Evolutionary conservation across 768 basidiomycete genomes (phyloP), one percentile per base, ranked within the genome.

Genomic region (Suillus occidentalis): DNA sequence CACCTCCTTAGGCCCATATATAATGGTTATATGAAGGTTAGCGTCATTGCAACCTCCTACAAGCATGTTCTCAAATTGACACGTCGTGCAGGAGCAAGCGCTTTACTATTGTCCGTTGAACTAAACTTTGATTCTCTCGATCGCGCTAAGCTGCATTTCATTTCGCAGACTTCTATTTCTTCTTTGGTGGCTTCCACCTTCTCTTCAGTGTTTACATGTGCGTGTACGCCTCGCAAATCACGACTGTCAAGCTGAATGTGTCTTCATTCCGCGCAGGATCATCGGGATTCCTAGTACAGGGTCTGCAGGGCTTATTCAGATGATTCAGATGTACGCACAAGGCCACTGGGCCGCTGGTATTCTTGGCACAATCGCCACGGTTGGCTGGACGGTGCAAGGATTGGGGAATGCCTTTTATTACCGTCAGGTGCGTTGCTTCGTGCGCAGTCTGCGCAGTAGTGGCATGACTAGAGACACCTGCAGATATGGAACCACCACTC

Each of bases 211-310:
- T 93, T 73, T 99, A 98, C 81, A 94, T 93, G 94, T 92, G 73
- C 81, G 89, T 71, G 13, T 66, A 22, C 42, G 53, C 43, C 53
- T 55, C 63, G 63, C 63, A 49, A 57, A 60, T 58, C 61, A 59
- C 53, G 72, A 53, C 69, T 16, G 70, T 65, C 14, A 68, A 73
- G 65, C 69, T 66, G 56, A 68, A 68, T 70, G 72, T 73, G 66
- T 65, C 66, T 73, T 55, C 62, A 58, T 60, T 61, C 57, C 12
- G 58, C 34, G 7, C 70, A 96, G 92, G 92, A 89, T 95, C 76
- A 89, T 99, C 74, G 97, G 97, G 69, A 91, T 97, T 71, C 95
- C 95, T 64, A 93, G 92, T 66, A 97, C 97, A 53, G 97, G 97
- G 42, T 94, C 95, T 55, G 96, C 95, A 34, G 97, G 97, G 18